Conservation (phyloP, 768 basidiomycete genomes). For the Lentinus brumalis region DNA sequence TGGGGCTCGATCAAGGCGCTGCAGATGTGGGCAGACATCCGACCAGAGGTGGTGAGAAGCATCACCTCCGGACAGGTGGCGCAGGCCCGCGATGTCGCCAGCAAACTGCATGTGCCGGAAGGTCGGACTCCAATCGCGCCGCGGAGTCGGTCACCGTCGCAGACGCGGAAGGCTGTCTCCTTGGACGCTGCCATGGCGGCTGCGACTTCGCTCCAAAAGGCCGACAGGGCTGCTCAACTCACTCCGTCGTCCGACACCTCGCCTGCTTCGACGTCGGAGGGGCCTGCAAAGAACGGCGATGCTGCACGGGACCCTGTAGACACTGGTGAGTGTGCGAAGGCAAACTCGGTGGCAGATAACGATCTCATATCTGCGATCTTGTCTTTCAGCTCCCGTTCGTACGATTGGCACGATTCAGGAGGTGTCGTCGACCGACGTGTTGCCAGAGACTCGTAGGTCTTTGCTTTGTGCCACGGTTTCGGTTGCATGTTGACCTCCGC, state of each 20-base stretch:
- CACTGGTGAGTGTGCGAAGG: conserved; percentile 1
- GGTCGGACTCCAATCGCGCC: conserved; percentile 43
- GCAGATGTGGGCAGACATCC: conserved; percentile 88
- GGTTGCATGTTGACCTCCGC: conserved; percentile 1
- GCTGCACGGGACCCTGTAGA: neutral
- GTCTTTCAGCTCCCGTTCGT: no score
- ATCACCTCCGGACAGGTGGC: conserved; percentile 47
- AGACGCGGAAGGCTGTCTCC: conserved; percentile 17
- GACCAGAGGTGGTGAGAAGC: conserved; percentile 58
- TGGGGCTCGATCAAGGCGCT: conserved; percentile 98
- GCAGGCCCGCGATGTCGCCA: conserved; percentile 50
- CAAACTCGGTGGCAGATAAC: neutral
- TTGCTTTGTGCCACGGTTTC: neutral
- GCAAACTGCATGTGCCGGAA: conserved; percentile 50
- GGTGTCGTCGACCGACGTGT: no score
- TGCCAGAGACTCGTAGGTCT: no score
- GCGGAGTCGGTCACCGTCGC: conserved; percentile 43
- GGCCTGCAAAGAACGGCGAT: neutral
- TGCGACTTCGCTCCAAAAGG: conserved; percentile 10
- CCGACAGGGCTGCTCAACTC: conserved; percentile 12
- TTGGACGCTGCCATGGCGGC: conserved; percentile 17
- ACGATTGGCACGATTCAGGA: no score
- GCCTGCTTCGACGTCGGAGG: neutral
- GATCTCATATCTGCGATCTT: no score
- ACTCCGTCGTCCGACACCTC: conserved; percentile 3